Percentiles rank a stretch among this genome's conserved stretches.
Evolutionary conservation across 345 rosid species (phyloP).

Genomic region (thale cress (Arabidopsis thaliana)): DNA sequence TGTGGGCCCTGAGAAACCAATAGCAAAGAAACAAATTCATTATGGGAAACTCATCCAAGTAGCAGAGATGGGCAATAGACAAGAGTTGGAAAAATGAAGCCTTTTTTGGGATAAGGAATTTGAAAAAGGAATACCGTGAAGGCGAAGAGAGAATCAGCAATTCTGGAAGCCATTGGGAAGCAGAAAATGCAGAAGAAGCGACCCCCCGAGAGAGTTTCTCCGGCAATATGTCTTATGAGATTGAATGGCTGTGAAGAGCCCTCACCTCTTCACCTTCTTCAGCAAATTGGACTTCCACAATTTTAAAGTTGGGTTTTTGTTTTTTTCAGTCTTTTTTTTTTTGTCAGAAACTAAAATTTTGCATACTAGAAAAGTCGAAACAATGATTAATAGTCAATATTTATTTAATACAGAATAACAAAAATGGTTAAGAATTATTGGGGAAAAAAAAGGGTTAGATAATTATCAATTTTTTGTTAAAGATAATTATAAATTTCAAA

Average conservation of each 20-base stretch:
- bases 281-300: constrained; percentile 30
- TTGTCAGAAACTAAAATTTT: too few relatives aligned
- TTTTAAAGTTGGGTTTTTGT: not conserved
- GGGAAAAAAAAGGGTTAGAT: too few relatives aligned
- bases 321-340: too few relatives aligned
- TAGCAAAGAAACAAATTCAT: constrained; percentile 31
- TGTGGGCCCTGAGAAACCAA: constrained; percentile 60
- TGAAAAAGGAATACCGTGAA: constrained; percentile 51
- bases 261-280: constrained; percentile 35
- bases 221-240: constrained; percentile 23
- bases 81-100: constrained; percentile 10
- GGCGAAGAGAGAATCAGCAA: constrained; percentile 65
- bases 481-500: too few relatives aligned
- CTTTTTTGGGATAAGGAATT: not conserved
- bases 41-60: constrained; percentile 24
- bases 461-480: too few relatives aligned
- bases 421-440: too few relatives aligned
- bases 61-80: constrained; percentile 16
- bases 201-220: constrained; percentile 3
- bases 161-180: constrained; percentile 66
- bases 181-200: constrained; percentile 41
- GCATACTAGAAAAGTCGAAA: too few relatives aligned
- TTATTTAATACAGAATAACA: too few relatives aligned
- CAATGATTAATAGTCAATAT: too few relatives aligned
- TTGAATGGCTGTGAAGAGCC: constrained; percentile 41